Evolutionary conservation across 352 stramenopile genomes (phyloP), one percentile per base, ranked within the genome.

Genomic region (Phytophthora uliginosa): DNA sequence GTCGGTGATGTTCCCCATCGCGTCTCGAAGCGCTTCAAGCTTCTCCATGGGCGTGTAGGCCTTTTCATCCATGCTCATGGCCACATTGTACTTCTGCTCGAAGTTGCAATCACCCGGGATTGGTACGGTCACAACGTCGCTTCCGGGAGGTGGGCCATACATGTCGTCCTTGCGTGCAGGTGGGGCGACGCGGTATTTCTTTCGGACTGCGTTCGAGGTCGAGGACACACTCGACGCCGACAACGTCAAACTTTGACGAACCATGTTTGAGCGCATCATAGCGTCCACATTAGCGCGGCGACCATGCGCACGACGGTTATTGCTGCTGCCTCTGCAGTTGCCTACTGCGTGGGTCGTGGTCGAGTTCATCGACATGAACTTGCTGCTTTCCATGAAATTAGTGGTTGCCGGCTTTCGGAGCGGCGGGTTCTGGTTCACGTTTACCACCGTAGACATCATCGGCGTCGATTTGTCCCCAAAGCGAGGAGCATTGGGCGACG

Each of bases 231-330:
- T 81, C 45, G 84, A 74, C 34, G 69, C 77, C 54, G 81, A 88
- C 52, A 88, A 71, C 7, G 67, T 82, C 53, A 87, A 61, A 45
- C 80, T 83, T 42, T 90, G 69, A 47, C 59, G 77, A 50, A 92
- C 82, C 63, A 86, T 79, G 47, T 79, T 89, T n/a, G 85, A 92
- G 2, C 83, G 81, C 67, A 92, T 81, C 81, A 94, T 88, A 40
- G 83, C 82, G 73, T 92, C 84, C 18, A 92, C 81, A 58, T 92
- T 88, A n/a, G 83, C 74, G 12, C 84, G 81, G 4, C 83, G 83
- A 9, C 83, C 81, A 28, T 77, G 64, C n/a, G 69, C 73, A 3
- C 64, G 64, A 22, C 58, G 71, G 40, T 66, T 66, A 24, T 60
- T 53, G 47, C 36, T 55, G 36, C 52, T 70, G 22, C 60, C 55